Base-by-base conservation (phyloP, 2,329 filamentous ascomycete species). In the Penicillium palitans region DNA sequence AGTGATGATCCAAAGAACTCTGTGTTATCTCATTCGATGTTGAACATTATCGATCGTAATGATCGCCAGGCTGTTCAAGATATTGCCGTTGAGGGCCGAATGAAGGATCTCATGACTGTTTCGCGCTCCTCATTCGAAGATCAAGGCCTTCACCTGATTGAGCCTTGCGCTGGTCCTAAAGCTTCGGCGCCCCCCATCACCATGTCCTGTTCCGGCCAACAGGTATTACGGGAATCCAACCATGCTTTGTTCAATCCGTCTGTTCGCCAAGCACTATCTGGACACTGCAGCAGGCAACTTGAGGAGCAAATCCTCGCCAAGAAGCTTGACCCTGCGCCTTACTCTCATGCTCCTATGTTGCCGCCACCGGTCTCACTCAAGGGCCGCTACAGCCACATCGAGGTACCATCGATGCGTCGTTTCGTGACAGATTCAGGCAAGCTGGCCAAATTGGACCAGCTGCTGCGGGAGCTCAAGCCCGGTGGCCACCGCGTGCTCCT, bases 381-480 rank as follows among this genome's bases (percentile, higher is more conserved):
- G 80, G 85, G 87, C 64, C 86, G 90, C 25, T 98, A 93, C 77
- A 97, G 90, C 51, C 90, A 93, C 72, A 96, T 99, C 62, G 84
- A 88, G 51, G 93, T 97, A 35, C 95, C 95, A 0, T 97, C 93
- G 12, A 99, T 99, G 95, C 89, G 87, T 50, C 91, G 93, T 66
- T 99, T 99, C 71, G 95, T 99, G 59, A 98, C 93, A 2, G 95
- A 98, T 76, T 96, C 92, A 53, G 95, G 95, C 71, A 99, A 99
- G 79, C 85, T 99, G 60, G 93, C 92, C 47, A 91, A 92, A 72
- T 82, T 99, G 51, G 95, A 99, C 73, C 83, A 90, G 65, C 82
- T 99, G 19, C 83, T 99, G 15, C 90, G 90, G 73, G 85, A 92
- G 74, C 87, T 99, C 70, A 99, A 98, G 83, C 89, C 91, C 61